A percentile compares a stretch with the other conserved stretches of the same genome.
Conservation (phyloP, 331 rosid genomes). For the Malus hybrid region DNA sequence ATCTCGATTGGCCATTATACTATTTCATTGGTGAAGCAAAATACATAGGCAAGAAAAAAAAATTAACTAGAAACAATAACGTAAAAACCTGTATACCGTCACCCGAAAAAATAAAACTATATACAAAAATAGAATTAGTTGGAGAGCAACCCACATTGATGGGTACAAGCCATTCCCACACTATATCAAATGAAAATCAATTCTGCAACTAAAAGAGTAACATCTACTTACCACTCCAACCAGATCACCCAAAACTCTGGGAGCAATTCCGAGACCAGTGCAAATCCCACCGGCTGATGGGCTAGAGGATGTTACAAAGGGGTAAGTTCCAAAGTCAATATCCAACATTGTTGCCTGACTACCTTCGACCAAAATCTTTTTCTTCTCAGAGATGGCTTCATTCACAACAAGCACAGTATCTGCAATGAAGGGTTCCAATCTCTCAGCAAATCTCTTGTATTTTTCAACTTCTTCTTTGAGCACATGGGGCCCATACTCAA, state of each 20-base stretch:
- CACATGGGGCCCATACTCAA: constrained; percentile 58
- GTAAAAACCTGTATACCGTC: background rate
- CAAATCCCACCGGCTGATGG: constrained; percentile 98
- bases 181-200: background rate
- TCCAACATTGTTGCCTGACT: constrained; percentile 98
- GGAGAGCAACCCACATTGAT: background rate
- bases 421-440: constrained; percentile 80
- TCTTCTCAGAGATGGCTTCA: constrained; percentile 67
- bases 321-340: constrained; percentile 94
- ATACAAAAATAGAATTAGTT: too few species aligned
- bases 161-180: background rate
- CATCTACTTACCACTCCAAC: constrained; percentile 73
- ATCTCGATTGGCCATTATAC: background rate
- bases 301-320: constrained; percentile 91
- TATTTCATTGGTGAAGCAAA: background rate
- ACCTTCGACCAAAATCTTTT: constrained; percentile 92
- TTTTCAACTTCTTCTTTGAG: constrained; percentile 75
- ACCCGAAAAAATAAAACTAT: background rate
- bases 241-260: constrained; percentile 77
- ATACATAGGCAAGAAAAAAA: background rate
- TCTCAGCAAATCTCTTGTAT: constrained; percentile 84
- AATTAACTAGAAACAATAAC: background rate
- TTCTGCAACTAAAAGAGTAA: background rate
- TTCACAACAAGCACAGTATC: constrained; percentile 76
- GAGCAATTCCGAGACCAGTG: constrained; percentile 96